Conservation (phyloP, 305 asterid species). For the Euphrasia arctica region DNA sequence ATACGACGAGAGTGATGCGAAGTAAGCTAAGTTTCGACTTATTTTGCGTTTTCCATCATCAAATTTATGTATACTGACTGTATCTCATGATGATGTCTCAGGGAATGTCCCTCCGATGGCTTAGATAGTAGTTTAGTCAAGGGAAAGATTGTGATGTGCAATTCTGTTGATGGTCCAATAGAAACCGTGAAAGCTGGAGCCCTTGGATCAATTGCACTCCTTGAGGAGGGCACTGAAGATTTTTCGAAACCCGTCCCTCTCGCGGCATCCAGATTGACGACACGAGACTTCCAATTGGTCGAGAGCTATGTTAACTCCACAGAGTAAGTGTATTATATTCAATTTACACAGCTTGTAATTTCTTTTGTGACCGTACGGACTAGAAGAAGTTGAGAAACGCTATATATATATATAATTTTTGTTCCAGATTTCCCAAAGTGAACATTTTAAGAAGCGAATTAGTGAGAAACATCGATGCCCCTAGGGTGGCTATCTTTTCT, state of each 20-base stretch:
- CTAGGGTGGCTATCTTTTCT: neutral
- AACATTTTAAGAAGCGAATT: neutral
- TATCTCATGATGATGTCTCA: too few species aligned
- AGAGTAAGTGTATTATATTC: neutral
- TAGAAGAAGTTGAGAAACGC: too few species aligned
- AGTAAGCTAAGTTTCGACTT: neutral
- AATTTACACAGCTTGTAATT: too few species aligned
- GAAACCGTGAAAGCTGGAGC: conserved; percentile 28
- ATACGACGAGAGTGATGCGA: neutral
- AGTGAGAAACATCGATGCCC: neutral
- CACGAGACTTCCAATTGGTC: conserved; percentile 15
- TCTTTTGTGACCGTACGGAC: neutral
- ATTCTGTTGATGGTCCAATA: neutral
- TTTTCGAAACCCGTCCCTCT: conserved; percentile 9
- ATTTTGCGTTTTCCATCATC: neutral
- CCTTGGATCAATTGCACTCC: conserved; percentile 18
- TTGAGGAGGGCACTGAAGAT: neutral
- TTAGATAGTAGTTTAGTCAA: conserved; percentile 28
- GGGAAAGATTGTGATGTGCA: conserved; percentile 41
- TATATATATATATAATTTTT: neutral
- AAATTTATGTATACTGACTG: too few species aligned
- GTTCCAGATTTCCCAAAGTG: neutral
- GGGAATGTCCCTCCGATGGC: neutral
- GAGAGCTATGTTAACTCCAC: conserved; percentile 17
- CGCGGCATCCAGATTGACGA: conserved; percentile 26